A percentile compares a stretch with the other conserved stretches of the same genome.
phyloP scores from a whole-genome alignment of 2,329 filamentous ascomycete species.

The Fusarium sp. region DNA sequence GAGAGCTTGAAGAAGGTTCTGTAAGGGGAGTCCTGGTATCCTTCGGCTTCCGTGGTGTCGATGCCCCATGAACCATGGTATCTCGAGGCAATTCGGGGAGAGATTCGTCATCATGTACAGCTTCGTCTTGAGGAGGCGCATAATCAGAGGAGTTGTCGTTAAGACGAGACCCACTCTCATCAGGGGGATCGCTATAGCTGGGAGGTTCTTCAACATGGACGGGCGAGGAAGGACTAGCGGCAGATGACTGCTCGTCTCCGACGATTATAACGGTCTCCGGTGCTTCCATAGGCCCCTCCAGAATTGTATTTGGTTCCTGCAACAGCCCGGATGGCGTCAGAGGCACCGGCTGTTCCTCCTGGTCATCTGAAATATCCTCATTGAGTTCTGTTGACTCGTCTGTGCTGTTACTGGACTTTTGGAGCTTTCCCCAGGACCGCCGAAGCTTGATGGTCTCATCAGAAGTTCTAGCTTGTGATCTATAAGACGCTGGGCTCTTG shows the following conservation, averaged over 20 bases:
- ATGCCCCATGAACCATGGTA: neutral
- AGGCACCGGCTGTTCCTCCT: neutral
- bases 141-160: neutral
- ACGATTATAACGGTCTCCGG: neutral
- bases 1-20: constrained; percentile 27
- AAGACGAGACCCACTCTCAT: neutral
- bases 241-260: neutral
- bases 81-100: neutral
- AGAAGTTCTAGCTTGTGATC: neutral
- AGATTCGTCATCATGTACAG: neutral
- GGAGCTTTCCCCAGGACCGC: neutral
- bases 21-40: neutral
- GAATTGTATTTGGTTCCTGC: neutral
- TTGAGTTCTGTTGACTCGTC: neutral
- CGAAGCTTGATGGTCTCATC: neutral
- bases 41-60: constrained; percentile 16
- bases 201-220: neutral
- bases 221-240: neutral
- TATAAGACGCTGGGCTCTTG: neutral
- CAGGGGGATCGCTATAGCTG: neutral
- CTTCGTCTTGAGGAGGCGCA: neutral
- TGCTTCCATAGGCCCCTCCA: neutral
- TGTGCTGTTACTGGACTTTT: neutral
- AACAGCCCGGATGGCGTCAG: neutral
- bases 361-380: neutral